A percentile compares a stretch with the other conserved stretches of the same genome.
phyloP scores from a whole-genome alignment of 2,329 filamentous ascomycete genomes.

The Cercospora brassicicola region DNA sequence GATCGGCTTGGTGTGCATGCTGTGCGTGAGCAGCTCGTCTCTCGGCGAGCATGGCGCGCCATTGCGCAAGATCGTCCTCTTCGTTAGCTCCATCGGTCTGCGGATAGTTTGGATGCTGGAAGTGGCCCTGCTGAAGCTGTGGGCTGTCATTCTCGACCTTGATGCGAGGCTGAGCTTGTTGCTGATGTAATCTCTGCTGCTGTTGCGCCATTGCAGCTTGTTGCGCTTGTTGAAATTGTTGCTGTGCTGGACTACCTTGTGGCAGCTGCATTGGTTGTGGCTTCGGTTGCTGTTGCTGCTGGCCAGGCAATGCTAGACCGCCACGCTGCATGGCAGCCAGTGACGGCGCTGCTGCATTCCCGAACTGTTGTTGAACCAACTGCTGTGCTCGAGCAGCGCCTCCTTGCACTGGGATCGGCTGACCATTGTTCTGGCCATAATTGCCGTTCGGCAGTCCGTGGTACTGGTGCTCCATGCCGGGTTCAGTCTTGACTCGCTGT shows the following conservation, averaged over 20 bases:
- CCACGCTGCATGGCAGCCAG: constrained; percentile 59
- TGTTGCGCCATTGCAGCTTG: constrained; percentile 41
- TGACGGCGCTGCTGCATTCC: constrained; percentile 63
- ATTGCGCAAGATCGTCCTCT: constrained; percentile 55
- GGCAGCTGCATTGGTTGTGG: constrained; percentile 41
- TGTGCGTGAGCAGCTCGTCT: constrained; percentile 55
- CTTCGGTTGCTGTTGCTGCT: constrained; percentile 31
- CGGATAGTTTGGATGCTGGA: constrained; percentile 50
- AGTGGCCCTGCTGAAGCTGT: constrained; percentile 28
- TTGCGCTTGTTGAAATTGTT: constrained; percentile 42
- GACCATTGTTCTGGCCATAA: constrained; percentile 29
- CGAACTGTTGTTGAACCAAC: constrained; percentile 59
- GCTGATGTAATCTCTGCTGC: constrained; percentile 39
- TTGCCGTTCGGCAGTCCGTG: constrained; percentile 31
- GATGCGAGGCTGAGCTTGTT: constrained; percentile 39
- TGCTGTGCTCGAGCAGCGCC: constrained; percentile 53
- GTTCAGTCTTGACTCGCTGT: constrained; percentile 56
- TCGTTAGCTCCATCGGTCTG: constrained; percentile 76
- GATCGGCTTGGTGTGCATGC: constrained; percentile 61
- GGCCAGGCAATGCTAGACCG: constrained; percentile 39
- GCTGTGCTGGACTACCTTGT: constrained; percentile 41
- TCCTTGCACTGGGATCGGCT: constrained; percentile 39
- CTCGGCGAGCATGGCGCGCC: constrained; percentile 60
- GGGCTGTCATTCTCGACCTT: constrained; percentile 39
- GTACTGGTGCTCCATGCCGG: constrained; percentile 41